These are phyloP conservation scores for Yamadazyma phyllophila DNA, from an alignment of 805 yeast genomes.

Conservation along the genomic window DNA sequence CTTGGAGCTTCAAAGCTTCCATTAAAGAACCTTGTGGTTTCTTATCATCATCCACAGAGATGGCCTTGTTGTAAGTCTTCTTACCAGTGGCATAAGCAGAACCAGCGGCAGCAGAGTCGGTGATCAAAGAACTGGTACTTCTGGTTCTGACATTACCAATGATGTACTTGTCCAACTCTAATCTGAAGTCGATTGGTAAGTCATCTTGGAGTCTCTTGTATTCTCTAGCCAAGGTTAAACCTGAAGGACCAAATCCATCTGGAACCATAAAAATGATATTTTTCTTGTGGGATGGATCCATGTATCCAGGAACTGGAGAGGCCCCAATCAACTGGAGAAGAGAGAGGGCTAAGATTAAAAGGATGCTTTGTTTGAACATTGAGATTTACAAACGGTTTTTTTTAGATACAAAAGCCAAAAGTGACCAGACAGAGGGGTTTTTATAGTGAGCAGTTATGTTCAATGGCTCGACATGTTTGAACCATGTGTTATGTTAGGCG, in stretches of 20 bases:
- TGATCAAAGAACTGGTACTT: slow-evolving; percentile 70
- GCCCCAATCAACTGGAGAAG: slow-evolving; percentile 4
- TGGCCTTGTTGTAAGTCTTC: slow-evolving; percentile 74
- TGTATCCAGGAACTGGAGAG: slow-evolving; percentile 7
- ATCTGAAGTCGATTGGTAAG: slow-evolving; percentile 52
- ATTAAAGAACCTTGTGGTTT: slow-evolving; percentile 84
- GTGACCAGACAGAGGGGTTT: background rate
- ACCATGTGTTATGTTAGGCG: background rate
- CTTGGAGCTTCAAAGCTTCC: slow-evolving; percentile 81
- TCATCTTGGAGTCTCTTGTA: slow-evolving; percentile 62
- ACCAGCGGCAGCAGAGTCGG: slow-evolving; percentile 98
- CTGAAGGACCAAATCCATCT: slow-evolving; percentile 95
- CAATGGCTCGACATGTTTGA: background rate
- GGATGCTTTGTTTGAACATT: slow-evolving; percentile 6
- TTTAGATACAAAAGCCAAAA: background rate
- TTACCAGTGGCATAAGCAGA: slow-evolving; percentile 86
- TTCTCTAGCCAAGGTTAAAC: slow-evolving; percentile 74
- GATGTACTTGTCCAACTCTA: slow-evolving; percentile 64
- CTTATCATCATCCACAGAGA: slow-evolving; percentile 70
- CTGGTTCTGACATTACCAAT: slow-evolving; percentile 86
- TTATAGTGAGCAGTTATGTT: background rate
- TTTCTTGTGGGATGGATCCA: slow-evolving; percentile 42
- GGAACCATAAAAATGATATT: slow-evolving; percentile 86
- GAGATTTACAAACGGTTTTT: background rate
- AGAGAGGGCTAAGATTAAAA: slow-evolving; percentile 1